A percentile compares a stretch with the other conserved stretches of the same genome.
phyloP scores from a whole-genome alignment of 2,329 filamentous ascomycete genomes.

The Beauveria rudraprayagi region DNA sequence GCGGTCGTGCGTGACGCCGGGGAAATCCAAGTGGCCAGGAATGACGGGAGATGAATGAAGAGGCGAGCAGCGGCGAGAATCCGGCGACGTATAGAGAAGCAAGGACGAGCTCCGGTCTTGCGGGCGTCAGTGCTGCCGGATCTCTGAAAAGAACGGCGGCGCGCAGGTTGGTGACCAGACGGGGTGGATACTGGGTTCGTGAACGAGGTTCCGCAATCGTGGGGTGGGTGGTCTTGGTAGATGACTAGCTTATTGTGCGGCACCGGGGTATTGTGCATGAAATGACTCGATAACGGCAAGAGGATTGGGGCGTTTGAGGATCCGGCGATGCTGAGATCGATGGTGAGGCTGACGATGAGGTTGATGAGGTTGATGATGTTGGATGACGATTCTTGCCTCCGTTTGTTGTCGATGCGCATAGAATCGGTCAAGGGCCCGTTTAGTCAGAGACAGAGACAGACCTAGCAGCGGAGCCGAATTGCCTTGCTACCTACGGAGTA shows the following conservation, averaged over 20 bases:
- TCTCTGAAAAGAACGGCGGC: neutral
- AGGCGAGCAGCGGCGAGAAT: neutral
- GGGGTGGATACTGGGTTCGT: slow-evolving; percentile 6
- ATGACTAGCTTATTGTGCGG: neutral
- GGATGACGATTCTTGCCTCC: neutral
- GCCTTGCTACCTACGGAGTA: neutral
- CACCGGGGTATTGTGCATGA: neutral
- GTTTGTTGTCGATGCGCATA: neutral
- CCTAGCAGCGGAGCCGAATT: neutral
- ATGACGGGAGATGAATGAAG: neutral
- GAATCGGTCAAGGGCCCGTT: neutral
- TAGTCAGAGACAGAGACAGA: neutral
- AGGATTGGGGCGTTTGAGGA: neutral
- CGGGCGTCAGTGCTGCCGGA: neutral
- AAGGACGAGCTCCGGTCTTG: neutral
- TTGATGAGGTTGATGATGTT: neutral
- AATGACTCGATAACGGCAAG: neutral
- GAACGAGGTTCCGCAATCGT: slow-evolving; percentile 11
- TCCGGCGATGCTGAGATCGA: neutral
- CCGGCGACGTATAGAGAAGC: neutral
- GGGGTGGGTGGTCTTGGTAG: slow-evolving; percentile 8
- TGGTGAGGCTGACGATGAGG: neutral
- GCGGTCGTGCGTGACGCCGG: neutral
- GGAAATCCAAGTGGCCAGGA: neutral
- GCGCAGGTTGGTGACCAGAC: neutral